Base-by-base conservation (phyloP, 768 basidiomycete species). In the Dentipellis fragilis region DNA sequence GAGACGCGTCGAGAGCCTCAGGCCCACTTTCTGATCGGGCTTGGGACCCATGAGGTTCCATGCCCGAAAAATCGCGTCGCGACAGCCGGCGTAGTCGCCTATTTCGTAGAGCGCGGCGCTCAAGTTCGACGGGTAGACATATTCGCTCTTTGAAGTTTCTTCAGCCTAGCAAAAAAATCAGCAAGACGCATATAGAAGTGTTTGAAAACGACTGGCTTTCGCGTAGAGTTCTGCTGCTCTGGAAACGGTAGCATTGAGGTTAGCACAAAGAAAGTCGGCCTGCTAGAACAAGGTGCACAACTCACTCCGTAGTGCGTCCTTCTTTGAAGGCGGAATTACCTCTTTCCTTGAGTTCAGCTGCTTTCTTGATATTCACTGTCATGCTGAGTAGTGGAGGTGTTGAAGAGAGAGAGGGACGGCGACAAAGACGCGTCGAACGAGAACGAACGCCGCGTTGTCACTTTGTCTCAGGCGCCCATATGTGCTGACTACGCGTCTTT, bases 121-220 rank as follows among this genome's bases (percentile, higher is more conserved):
- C 37, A 65, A 49, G 36, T 63, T 65, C 10, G 64, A 63, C 0
- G 64, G 62, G 51, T 62, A 65, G 9, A 60, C 59, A 1, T 56
- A 45, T 21, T 65, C 57, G 4, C 19, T 47, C n/a, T 10, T 45
- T 7, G n/a, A n/a, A 19, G n/a, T n/a, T 16, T 45, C 19, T 10
- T 45, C 42, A 4, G 42, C 42, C 42, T 45, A 16, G 40, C 39
- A 14, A 42, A 16, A 42, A 19, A 42, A 12, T 11, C 9, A 19
- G 40, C 40, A 42, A n/a, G n/a, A n/a, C n/a, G n/a, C n/a, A n/a
- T n/a, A n/a, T n/a, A n/a, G n/a, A n/a, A n/a, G n/a, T n/a, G n/a
- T n/a, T n/a, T n/a, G n/a, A n/a, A n/a, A n/a, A n/a, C 19, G 9
- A 10, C 16, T 7, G 5, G n/a, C 42, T 16, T 45, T 45, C 19